phyloP scores from a whole-genome alignment of 208 protist genomes.

The Wallacemonas sp. region DNA sequence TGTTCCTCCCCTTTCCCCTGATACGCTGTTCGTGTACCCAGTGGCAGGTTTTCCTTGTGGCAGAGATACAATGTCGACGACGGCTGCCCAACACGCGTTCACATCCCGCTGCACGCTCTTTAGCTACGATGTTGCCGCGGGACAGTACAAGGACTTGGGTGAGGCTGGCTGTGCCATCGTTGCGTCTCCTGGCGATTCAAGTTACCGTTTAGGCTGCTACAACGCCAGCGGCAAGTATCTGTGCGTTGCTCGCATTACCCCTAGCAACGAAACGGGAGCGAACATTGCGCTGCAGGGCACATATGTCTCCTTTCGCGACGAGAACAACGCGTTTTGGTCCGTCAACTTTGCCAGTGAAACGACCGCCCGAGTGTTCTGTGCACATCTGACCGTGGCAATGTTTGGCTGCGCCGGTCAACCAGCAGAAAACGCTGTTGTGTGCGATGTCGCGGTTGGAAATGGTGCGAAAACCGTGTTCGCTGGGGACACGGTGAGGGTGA shows the following conservation, averaged over 20 bases:
- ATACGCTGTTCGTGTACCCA: too few relatives aligned
- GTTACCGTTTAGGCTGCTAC: constrained; percentile 82
- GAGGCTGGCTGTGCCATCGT: constrained; percentile 61
- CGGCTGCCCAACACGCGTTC: constrained; percentile 41
- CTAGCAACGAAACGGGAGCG: constrained; percentile 69
- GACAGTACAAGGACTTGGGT: constrained; percentile 58
- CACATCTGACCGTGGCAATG: constrained; percentile 68
- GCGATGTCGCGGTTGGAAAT: constrained; percentile 47
- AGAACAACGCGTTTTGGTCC: constrained; percentile 61
- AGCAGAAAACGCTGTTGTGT: constrained; percentile 52
- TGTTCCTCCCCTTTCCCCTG: too few relatives aligned
- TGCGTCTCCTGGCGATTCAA: constrained; percentile 32
- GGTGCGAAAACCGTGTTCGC: constrained; percentile 54
- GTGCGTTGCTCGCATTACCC: constrained; percentile 59
- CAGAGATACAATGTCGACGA: not conserved
- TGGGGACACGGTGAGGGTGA: constrained; percentile 52
- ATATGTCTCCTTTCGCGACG: constrained; percentile 77
- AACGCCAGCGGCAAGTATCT: constrained; percentile 66
- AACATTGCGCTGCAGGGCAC: constrained; percentile 52
- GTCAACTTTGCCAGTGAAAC: constrained; percentile 55
- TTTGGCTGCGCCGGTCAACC: constrained; percentile 62
- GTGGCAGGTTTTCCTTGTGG: not conserved
- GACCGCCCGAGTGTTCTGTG: constrained; percentile 51
- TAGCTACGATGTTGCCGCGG: constrained; percentile 40
- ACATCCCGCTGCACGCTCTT: constrained; percentile 30